phyloP scores from a whole-genome alignment of 208 protist species.

The Leishmania tropica region DNA sequence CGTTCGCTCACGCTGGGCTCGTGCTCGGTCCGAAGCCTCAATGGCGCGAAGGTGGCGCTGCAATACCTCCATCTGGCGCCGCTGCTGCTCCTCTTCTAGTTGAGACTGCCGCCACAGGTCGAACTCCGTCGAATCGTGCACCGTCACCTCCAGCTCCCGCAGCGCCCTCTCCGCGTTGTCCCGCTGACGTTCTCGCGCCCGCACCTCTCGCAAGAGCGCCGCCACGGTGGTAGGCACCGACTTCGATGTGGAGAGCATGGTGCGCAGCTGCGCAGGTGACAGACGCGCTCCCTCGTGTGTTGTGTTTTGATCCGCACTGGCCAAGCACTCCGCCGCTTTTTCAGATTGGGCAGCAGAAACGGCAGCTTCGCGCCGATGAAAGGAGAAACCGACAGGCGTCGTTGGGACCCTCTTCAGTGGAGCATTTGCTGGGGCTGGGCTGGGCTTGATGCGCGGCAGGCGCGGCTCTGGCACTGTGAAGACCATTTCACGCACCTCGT shows the following conservation, averaged over 20 bases:
- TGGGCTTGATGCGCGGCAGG: slow-evolving; percentile 41
- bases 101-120: slow-evolving; percentile 64
- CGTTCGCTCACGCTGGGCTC: slow-evolving; percentile 20
- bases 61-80: slow-evolving; percentile 28
- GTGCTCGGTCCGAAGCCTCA: slow-evolving; percentile 38
- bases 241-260: slow-evolving; percentile 41
- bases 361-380: slow-evolving; percentile 26
- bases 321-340: not conserved
- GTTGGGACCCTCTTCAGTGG: slow-evolving; percentile 23
- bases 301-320: not conserved
- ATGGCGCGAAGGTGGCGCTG: slow-evolving; percentile 45
- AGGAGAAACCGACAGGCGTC: slow-evolving; percentile 37
- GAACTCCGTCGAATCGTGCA: slow-evolving; percentile 49
- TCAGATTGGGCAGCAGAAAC: not conserved
- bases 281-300: not conserved
- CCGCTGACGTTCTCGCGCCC: slow-evolving; percentile 41
- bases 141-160: slow-evolving; percentile 46
- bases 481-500: slow-evolving; percentile 79
- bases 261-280: slow-evolving; percentile 28
- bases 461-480: slow-evolving; percentile 66
- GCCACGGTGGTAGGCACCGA: slow-evolving; percentile 51
- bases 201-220: slow-evolving; percentile 63
- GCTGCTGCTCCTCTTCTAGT: slow-evolving; percentile 34
- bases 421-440: not conserved
- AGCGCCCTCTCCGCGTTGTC: slow-evolving; percentile 43